These are phyloP conservation scores for Elsinoe necatrix DNA, from an alignment of 2,329 filamentous ascomycete genomes.

Conservation along the genomic window DNA sequence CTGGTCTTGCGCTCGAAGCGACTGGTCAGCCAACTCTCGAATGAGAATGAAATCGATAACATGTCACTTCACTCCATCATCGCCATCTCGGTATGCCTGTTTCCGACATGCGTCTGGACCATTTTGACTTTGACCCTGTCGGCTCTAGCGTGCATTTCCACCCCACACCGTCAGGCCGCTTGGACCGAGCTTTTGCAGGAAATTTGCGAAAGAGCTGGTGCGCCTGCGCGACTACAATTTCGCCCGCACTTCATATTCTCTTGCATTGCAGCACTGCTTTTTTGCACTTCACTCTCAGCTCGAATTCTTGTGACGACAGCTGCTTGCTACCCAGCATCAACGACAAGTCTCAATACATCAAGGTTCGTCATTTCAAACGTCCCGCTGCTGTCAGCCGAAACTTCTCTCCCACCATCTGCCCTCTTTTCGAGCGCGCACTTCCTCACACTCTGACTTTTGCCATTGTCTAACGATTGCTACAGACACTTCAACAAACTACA, in stretches of 20 bases:
- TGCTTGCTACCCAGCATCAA: neutral
- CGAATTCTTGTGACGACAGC: neutral
- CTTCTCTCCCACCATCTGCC: neutral
- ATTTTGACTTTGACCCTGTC: slow-evolving; percentile 6
- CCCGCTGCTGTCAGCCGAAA: neutral
- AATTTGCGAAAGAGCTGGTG: slow-evolving; percentile 7
- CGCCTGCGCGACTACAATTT: slow-evolving; percentile 4
- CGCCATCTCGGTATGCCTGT: neutral
- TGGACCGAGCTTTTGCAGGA: slow-evolving; percentile 8
- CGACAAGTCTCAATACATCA: neutral
- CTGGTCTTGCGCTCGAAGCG: neutral
- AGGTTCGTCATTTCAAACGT: slow-evolving; percentile 3
- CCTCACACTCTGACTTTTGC: neutral
- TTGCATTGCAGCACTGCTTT: neutral
- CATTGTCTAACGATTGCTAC: no score
- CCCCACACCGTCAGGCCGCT: slow-evolving; percentile 3
- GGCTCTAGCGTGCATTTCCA: neutral
- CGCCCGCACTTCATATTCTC: neutral
- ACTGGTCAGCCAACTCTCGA: neutral
- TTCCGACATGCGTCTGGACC: neutral
- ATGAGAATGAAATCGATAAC: neutral
- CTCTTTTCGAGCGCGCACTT: neutral
- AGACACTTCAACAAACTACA: neutral
- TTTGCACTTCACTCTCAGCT: neutral
- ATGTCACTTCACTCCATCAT: neutral